These are phyloP conservation scores for Murraya koenigii DNA, from an alignment of 345 rosid species.

Conservation along the genomic window DNA sequence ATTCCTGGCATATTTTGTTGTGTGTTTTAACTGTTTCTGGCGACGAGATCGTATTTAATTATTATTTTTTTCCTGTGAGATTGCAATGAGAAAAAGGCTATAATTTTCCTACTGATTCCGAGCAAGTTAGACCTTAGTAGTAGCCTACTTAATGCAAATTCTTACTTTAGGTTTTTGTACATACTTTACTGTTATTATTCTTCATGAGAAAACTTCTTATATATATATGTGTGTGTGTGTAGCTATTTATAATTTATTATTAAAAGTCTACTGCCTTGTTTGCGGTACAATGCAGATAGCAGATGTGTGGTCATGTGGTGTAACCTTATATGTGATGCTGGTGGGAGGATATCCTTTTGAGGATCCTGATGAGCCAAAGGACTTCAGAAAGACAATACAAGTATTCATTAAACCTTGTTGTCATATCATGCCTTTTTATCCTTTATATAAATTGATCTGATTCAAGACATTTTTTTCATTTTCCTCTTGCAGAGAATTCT, in stretches of 20 bases:
- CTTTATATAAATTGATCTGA: not conserved
- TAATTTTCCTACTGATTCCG: not conserved
- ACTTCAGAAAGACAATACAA: conserved; percentile 80
- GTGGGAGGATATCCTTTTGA: conserved; percentile 96
- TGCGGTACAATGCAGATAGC: conserved; percentile 58
- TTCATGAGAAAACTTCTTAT: no score
- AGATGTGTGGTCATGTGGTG: conserved; percentile 99
- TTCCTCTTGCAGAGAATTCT: conserved; percentile 63
- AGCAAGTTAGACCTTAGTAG: not conserved
- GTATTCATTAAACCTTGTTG: conserved; percentile 28
- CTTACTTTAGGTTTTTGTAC: not conserved
- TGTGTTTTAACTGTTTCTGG: no score
- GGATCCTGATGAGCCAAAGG: conserved; percentile 92
- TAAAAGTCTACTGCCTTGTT: not conserved
- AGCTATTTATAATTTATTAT: not conserved
- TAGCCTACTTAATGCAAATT: not conserved
- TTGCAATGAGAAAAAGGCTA: not conserved
- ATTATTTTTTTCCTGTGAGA: not conserved
- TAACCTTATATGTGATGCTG: conserved; percentile 89
- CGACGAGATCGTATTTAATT: not conserved
- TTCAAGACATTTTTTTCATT: not conserved
- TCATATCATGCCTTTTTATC: not conserved
- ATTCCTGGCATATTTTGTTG: no score
- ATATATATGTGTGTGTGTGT: no score
- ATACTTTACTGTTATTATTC: not conserved